phyloP scores from a whole-genome alignment of 495 filamentous ascomycete genomes.

The Neurospora tetraspora region DNA sequence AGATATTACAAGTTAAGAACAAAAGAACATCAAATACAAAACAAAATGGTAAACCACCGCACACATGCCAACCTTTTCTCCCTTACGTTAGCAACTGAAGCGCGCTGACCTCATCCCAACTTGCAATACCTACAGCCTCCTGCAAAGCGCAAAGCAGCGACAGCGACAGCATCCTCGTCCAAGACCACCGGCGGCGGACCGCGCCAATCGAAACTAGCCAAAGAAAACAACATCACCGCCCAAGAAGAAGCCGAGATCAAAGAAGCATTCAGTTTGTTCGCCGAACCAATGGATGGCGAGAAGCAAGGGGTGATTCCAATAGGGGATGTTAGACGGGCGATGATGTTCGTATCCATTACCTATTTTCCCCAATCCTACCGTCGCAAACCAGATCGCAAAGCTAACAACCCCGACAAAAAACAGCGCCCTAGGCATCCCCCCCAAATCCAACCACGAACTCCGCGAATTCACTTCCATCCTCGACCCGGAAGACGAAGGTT shows the following conservation, averaged over 20 bases:
- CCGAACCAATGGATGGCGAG: constrained; percentile 55
- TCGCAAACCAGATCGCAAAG: not conserved
- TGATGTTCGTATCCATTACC: constrained; percentile 50
- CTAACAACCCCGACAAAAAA: not conserved
- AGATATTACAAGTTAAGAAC: not conserved
- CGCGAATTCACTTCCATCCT: constrained; percentile 63
- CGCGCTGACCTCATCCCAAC: not conserved
- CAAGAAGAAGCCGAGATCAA: constrained; percentile 82
- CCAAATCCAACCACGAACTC: constrained; percentile 53
- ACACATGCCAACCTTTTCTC: not conserved
- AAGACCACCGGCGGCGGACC: constrained; percentile 16
- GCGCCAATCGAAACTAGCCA: constrained; percentile 70
- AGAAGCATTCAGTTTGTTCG: constrained; percentile 80
- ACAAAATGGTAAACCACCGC: not conserved
- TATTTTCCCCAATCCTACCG: not conserved
- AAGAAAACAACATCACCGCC: constrained; percentile 73
- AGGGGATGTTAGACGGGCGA: constrained; percentile 69
- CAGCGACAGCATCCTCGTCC: constrained; percentile 10
- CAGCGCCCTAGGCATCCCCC: constrained; percentile 68
- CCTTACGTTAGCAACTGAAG: not conserved
- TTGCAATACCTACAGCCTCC: constrained; percentile 22
- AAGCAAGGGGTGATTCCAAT: constrained; percentile 64
- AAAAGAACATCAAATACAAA: not conserved
- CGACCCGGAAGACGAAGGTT: constrained; percentile 72
- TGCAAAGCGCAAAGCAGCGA: constrained; percentile 27